Base-by-base conservation (phyloP, 805 yeast genomes). In the Metschnikowia orientalis region DNA sequence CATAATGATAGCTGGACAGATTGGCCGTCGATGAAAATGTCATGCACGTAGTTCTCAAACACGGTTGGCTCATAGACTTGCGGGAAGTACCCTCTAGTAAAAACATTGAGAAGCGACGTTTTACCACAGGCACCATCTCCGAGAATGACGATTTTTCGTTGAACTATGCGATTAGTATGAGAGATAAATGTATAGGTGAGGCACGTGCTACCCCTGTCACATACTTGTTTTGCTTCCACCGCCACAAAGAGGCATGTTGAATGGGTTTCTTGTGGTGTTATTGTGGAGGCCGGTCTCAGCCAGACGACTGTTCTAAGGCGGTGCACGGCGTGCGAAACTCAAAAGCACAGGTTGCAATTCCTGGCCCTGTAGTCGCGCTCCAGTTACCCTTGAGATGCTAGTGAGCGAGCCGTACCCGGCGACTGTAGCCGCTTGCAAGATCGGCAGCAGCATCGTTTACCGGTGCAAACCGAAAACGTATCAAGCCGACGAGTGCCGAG, bases 81-180 rank as follows among this genome's bases (percentile, higher is more conserved):
- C 6, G 97, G 97, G 66, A 90, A 90, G 60, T 90, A 92, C 2
- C 98, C 98, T 48, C 96, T 71, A 5, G 98, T 92, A 65, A 90
- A 92, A 43, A 92, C 96, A 56, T 90, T 92, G 53, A 90, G 69
- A 34, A 92, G 69, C 8, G 97, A 89, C 2, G 98, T 90, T 59
- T 90, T 90, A 61, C 98, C 98, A 67, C 97, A 90, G 14, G 97
- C 97, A 76, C 97, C 97, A 63, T 90, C 97, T 31, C 97, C 97
- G 17, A 90, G 69, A 41, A 89, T 89, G 50, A 89, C 97, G 34
- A 89, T 87, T 58, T 89, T 89, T 49, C 96, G 81, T 61, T 86
- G 88, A 42, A 87, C 86, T 67, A 49, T 4, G 10, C 19, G 10
- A 41, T 41, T 43, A 43, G 48, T 37, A 36, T 13, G 22, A 19